Evolutionary conservation across 192 early-diverging fungal species (phyloP), one percentile per base, ranked within the genome.

Genomic region (Endogone sp.): DNA sequence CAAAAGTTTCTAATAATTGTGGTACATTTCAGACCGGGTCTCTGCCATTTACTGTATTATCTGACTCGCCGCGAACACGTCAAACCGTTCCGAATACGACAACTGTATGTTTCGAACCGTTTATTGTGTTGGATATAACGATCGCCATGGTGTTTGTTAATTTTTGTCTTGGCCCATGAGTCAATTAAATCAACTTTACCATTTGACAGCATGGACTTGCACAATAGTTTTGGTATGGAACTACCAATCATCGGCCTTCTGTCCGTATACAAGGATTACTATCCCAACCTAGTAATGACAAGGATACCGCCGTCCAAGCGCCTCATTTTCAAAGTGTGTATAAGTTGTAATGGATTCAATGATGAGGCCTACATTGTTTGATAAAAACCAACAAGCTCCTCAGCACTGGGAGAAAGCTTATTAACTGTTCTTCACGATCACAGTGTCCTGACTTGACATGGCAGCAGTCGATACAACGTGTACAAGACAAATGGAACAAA

Each of bases 51-150:
- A 3, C 70, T 85, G 16, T 83, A 82, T 37, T 77, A 73, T 21
- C 61, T 88, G 68, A 85, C 86, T 24, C 72, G 69, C 25, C 63
- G 79, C 13, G 76, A 78, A 30, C 77, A 82, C 62, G 86, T 84
- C 2, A 84, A 79, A 61, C 67, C 79, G 13, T 85, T 79, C 61
- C 71, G 86, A 65, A 79, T 84, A 37, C 64, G 83, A 24, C 77
- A 80, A 73, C 65, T 86, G 79, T 77, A 76, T 64, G 73, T 68
- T 28, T 60, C 13, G 37, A 37, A 2, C 13, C 26, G 21, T n/a
- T 2, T 13, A 0, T 58, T 16, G 1, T 11, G 9, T 16, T 49
- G 16, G n/a, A n/a, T n/a, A n/a, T n/a, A n/a, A n/a, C n/a, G n/a
- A n/a, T n/a, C n/a, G n/a, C n/a, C n/a, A n/a, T n/a, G n/a, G 37